Percentiles rank a stretch among this genome's conserved stretches.
Evolutionary conservation across 2,329 filamentous ascomycete genomes (phyloP).

Genomic region (Trichoderma lentiforme): DNA sequence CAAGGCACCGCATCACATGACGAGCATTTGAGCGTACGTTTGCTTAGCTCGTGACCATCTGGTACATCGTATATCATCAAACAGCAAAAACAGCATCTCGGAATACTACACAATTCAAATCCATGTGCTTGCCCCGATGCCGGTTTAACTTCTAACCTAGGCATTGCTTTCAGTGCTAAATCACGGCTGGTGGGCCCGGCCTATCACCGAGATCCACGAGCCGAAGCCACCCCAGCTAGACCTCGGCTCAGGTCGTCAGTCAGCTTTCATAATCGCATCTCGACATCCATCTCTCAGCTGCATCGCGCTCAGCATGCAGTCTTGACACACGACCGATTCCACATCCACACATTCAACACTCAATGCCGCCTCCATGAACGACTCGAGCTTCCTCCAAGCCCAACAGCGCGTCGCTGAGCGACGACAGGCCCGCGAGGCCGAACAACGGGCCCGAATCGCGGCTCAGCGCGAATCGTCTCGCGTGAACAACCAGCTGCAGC

Average conservation of each 20-base stretch:
- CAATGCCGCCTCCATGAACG: conserved; percentile 44
- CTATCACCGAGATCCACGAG: conserved; percentile 11
- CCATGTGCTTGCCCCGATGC: neutral
- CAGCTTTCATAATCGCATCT: conserved; percentile 5
- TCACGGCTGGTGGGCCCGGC: conserved; percentile 3
- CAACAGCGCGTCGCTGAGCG: conserved; percentile 82
- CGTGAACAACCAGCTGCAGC: conserved; percentile 52
- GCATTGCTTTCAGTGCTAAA: neutral
- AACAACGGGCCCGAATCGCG: conserved; percentile 55
- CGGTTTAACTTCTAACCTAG: neutral
- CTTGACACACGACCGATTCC: neutral
- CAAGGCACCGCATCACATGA: conserved; percentile 4
- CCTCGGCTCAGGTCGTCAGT: conserved; percentile 12
- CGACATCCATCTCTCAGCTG: neutral
- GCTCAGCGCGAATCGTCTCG: conserved; percentile 50
- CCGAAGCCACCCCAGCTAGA: conserved; percentile 18
- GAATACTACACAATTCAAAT: neutral
- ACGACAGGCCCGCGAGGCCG: conserved; percentile 69
- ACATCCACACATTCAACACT: neutral
- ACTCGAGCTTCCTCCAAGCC: conserved; percentile 76
- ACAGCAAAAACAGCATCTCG: neutral
- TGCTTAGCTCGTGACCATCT: neutral
- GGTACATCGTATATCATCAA: neutral
- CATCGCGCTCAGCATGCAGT: neutral
- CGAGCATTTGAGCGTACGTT: neutral